Conservation (phyloP, 1,284 basidiomycete genomes). For the Trichosporon faecale region DNA sequence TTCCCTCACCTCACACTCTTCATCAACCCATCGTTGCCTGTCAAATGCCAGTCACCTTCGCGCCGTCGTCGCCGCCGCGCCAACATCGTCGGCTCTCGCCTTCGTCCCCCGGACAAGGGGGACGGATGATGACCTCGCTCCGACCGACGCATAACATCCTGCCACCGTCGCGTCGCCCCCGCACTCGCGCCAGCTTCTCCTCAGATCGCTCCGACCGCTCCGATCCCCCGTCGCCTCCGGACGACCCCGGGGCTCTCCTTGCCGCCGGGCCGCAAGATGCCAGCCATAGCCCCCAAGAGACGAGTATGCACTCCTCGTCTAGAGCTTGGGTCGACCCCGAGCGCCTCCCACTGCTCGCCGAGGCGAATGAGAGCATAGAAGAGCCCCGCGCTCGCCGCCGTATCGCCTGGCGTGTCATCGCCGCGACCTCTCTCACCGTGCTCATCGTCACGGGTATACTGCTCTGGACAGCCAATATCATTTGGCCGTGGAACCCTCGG, state of each 20-base stretch:
- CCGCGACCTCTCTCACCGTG: background rate
- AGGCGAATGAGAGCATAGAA: constrained; percentile 25
- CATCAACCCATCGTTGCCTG: background rate
- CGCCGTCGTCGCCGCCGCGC: constrained; percentile 1
- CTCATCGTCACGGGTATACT: background rate
- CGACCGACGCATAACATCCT: constrained; percentile 10
- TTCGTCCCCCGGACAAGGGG: constrained; percentile 20
- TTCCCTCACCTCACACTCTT: background rate
- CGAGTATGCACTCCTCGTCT: background rate
- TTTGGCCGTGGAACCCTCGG: background rate
- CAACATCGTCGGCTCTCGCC: constrained; percentile 16
- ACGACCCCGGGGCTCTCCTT: background rate
- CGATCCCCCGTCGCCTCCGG: constrained; percentile 13
- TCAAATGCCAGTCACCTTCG: constrained; percentile 24
- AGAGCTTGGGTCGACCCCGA: constrained; percentile 41
- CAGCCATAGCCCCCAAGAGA: constrained; percentile 8
- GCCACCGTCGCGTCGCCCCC: background rate
- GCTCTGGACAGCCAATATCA: background rate
- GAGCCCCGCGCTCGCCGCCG: background rate
- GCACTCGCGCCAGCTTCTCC: background rate
- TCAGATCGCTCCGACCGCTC: constrained; percentile 6
- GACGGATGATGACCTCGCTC: constrained; percentile 18
- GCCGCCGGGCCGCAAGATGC: background rate
- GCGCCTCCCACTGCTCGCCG: constrained; percentile 52
- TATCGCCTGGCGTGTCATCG: background rate